A percentile compares a stretch with the other conserved stretches of the same genome.
Conservation (phyloP, 2,329 filamentous ascomycete genomes). For the Stemphylium lycopersici region DNA sequence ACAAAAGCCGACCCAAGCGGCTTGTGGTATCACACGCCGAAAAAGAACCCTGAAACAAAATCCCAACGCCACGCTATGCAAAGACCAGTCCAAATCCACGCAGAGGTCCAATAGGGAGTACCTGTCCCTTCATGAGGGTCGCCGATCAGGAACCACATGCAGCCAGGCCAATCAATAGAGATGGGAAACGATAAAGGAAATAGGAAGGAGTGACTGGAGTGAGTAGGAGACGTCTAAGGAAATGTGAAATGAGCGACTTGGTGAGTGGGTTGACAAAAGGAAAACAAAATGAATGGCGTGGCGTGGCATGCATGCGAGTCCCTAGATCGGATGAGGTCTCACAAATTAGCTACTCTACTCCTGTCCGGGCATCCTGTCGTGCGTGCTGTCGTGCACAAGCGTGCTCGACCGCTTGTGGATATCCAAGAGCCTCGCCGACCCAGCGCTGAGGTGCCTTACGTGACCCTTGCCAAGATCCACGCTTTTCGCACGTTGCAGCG, state of each 20-base stretch:
- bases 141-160: constrained; percentile 19
- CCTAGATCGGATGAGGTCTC: constrained; percentile 22
- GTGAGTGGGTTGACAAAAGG: constrained; percentile 38
- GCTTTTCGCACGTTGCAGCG: constrained; percentile 70
- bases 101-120: background rate
- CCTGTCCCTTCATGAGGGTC: background rate
- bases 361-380: constrained; percentile 28
- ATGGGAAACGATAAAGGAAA: constrained; percentile 15
- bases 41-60: constrained; percentile 20
- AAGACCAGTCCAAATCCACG: constrained; percentile 5
- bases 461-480: constrained; percentile 71
- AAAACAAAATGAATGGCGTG: constrained; percentile 45
- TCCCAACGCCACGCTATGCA: constrained; percentile 37
- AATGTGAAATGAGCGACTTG: constrained; percentile 38
- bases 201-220: constrained; percentile 14
- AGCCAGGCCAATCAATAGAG: constrained; percentile 30
- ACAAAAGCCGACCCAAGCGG: constrained; percentile 25
- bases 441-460: constrained; percentile 74
- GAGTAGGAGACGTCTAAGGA: constrained; percentile 34
- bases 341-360: constrained; percentile 26
- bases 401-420: constrained; percentile 53
- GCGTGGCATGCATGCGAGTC: constrained; percentile 37
- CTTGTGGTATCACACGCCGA: constrained; percentile 34
- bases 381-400: constrained; percentile 38
- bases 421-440: constrained; percentile 76